Evolutionary conservation across 768 basidiomycete genomes (phyloP).

Genomic region (Dioszegia crocea): DNA sequence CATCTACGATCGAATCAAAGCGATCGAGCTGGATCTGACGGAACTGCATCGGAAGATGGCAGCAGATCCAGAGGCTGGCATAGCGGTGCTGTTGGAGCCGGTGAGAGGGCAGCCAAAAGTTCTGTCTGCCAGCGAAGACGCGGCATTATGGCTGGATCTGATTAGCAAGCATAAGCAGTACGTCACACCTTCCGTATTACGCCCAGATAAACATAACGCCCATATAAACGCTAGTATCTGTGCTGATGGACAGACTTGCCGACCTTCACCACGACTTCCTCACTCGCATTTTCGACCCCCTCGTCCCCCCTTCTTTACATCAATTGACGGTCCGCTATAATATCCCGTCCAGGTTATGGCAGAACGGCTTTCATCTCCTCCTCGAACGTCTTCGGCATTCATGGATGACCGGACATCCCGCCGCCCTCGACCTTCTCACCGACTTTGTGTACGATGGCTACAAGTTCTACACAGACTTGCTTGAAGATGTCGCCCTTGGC

Average conservation of each 20-base stretch:
- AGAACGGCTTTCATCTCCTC: slow-evolving; percentile 79
- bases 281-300: slow-evolving; percentile 75
- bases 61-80: slow-evolving; percentile 52
- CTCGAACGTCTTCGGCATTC: slow-evolving; percentile 85
- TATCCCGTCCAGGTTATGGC: slow-evolving; percentile 90
- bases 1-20: slow-evolving; percentile 71
- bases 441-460: slow-evolving; percentile 96
- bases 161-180: slow-evolving; percentile 73
- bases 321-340: slow-evolving; percentile 91
- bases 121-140: slow-evolving; percentile 17
- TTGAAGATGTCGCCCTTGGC: slow-evolving; percentile 71
- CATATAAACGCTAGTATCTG: too few species aligned
- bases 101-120: slow-evolving; percentile 21
- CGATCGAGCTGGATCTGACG: slow-evolving; percentile 71
- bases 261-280: slow-evolving; percentile 87
- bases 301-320: slow-evolving; percentile 80
- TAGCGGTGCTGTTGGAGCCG: slow-evolving; percentile 22
- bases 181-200: slow-evolving; percentile 49
- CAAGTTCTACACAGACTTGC: slow-evolving; percentile 81
- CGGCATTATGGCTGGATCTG: slow-evolving; percentile 52
- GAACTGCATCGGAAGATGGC: slow-evolving; percentile 72
- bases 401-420: slow-evolving; percentile 59
- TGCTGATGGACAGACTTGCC: slow-evolving; percentile 61
- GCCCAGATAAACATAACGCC: too few species aligned
- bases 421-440: slow-evolving; percentile 73